These are phyloP conservation scores for Hippophae gyantsensis DNA, from an alignment of 306 rosid genomes.

Conservation along the genomic window DNA sequence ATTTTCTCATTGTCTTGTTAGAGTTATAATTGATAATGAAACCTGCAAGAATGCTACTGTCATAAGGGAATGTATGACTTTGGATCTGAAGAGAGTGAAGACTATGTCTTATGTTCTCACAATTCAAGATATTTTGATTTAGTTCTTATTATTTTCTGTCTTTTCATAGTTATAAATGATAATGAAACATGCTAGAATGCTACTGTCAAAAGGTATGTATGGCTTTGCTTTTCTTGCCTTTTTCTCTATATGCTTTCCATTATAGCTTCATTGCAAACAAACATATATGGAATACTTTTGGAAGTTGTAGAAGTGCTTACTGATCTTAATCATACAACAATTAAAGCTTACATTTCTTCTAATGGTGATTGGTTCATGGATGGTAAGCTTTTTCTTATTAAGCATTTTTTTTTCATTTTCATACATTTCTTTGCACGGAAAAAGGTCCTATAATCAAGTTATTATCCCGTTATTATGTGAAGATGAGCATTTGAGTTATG, in stretches of 20 bases:
- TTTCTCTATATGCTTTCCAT: conserved; percentile 6
- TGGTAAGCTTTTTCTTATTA: conserved; percentile 36
- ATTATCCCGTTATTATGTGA: too few species aligned
- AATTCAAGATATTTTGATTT: too few species aligned
- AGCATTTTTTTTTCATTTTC: neutral
- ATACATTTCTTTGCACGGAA: neutral
- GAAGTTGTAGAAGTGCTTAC: conserved; percentile 89
- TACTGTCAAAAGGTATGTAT: neutral
- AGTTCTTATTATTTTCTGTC: too few species aligned
- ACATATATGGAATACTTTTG: conserved; percentile 75
- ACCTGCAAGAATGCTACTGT: conserved; percentile 78
- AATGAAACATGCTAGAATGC: too few species aligned
- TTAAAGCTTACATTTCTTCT: conserved; percentile 84
- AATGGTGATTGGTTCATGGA: conserved; percentile 99
- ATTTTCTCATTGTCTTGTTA: conserved; percentile 28
- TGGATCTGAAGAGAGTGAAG: too few species aligned
- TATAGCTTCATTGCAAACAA: conserved; percentile 37
- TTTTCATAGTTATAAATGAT: too few species aligned
- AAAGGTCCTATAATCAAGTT: neutral
- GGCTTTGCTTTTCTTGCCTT: neutral
- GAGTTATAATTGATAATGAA: conserved; percentile 91
- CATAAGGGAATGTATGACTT: conserved; percentile 43
- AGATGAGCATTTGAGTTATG: neutral
- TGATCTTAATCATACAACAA: conserved; percentile 67
- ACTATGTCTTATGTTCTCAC: too few species aligned